These are phyloP conservation scores for Pythium phragmiticola DNA, from an alignment of 352 stramenopile genomes.

Conservation along the genomic window DNA sequence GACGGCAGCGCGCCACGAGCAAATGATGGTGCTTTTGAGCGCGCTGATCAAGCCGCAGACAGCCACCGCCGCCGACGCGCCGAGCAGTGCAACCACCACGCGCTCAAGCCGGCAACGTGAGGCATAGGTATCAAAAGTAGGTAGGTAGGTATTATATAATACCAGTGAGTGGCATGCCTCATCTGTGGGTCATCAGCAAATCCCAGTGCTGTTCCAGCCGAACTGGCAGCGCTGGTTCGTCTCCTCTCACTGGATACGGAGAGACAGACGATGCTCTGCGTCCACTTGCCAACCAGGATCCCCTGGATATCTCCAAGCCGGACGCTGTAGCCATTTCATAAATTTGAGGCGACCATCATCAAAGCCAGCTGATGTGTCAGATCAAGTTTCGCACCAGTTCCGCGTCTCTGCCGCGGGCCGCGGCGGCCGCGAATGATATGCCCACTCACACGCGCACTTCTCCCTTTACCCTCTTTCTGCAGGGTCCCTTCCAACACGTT, in stretches of 20 bases:
- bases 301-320: no score
- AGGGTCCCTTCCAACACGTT: no score
- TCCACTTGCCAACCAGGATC: no score
- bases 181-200: no score
- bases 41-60: constrained; percentile 8
- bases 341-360: neutral
- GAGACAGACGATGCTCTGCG: no score
- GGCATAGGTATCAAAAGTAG: no score
- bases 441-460: neutral
- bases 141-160: no score
- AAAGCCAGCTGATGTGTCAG: neutral
- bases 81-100: neutral
- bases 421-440: neutral
- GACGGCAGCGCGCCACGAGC: constrained; percentile 12
- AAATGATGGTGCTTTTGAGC: constrained; percentile 15
- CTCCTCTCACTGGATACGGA: no score
- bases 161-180: no score
- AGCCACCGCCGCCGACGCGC: neutral
- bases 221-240: no score
- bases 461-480: neutral
- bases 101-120: neutral
- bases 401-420: constrained; percentile 5
- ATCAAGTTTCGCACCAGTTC: neutral
- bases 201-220: no score
- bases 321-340: constrained; percentile 1